A percentile compares a stretch with the other conserved stretches of the same genome.
Conservation (phyloP, 805 yeast genomes). For the Maudiozyma turicensis region DNA sequence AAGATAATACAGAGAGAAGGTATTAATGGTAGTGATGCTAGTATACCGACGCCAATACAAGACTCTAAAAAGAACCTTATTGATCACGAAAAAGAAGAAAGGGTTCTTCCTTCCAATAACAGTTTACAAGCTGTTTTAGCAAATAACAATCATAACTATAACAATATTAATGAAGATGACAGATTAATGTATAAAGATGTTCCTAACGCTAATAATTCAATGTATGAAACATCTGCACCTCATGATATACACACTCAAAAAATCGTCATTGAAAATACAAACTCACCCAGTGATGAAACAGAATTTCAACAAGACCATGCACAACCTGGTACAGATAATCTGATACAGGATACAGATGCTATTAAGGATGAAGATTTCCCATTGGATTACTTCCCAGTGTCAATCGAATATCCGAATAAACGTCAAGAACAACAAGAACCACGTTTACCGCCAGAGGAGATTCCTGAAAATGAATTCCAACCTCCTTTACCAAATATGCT, state of each 20-base stretch:
- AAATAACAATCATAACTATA: background rate
- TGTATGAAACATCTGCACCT: constrained; percentile 1
- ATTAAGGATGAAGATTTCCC: constrained; percentile 55
- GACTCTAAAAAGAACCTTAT: background rate
- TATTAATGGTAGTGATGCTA: background rate
- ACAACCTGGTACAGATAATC: background rate
- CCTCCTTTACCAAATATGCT: background rate
- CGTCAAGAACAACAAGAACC: background rate
- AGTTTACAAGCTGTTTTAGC: background rate
- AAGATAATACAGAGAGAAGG: background rate
- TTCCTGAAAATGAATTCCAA: background rate
- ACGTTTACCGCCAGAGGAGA: background rate
- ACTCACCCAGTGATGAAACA: background rate
- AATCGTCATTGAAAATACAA: constrained; percentile 10
- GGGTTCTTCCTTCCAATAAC: background rate
- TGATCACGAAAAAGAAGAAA: background rate
- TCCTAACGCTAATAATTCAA: background rate
- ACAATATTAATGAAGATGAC: background rate
- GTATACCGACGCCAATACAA: background rate
- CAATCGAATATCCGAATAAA: constrained; percentile 27
- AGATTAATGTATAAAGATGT: too few species aligned
- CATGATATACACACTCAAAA: constrained; percentile 10
- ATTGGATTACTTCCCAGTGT: constrained; percentile 50
- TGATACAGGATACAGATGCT: background rate
- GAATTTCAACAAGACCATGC: background rate